These are phyloP conservation scores for Lichtheimia hyalospora DNA, from an alignment of 371 early-diverging fungal species.

Conservation along the genomic window DNA sequence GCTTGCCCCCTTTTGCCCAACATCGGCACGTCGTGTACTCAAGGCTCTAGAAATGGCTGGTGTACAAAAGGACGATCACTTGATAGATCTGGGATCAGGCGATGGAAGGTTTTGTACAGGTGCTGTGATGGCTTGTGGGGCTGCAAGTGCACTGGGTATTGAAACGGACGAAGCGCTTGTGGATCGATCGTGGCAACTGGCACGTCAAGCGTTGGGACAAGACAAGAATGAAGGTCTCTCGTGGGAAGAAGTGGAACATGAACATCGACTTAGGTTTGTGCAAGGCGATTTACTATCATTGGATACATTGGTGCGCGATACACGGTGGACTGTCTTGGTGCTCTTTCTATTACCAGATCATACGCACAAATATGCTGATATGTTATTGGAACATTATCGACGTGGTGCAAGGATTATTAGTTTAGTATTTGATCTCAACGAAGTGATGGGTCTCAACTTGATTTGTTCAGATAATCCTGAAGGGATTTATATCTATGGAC, in stretches of 20 bases:
- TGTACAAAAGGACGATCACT: slow-evolving; percentile 35
- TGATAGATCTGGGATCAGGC: slow-evolving; percentile 68
- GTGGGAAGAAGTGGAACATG: too few relatives aligned
- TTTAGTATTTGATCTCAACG: slow-evolving; percentile 58
- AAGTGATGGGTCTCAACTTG: slow-evolving; percentile 47
- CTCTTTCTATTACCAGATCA: slow-evolving; percentile 63
- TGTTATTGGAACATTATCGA: slow-evolving; percentile 49
- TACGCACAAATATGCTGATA: slow-evolving; percentile 52
- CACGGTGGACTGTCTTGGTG: slow-evolving; percentile 50
- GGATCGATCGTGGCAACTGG: slow-evolving; percentile 38
- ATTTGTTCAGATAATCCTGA: slow-evolving; percentile 47
- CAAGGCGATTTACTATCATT: slow-evolving; percentile 48
- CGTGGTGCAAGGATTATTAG: slow-evolving; percentile 58
- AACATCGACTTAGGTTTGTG: slow-evolving; percentile 31
- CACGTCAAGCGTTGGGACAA: slow-evolving; percentile 26
- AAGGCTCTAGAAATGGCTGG: slow-evolving; percentile 53
- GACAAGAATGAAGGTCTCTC: slow-evolving; percentile 8
- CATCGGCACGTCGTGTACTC: slow-evolving; percentile 56
- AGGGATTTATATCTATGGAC: slow-evolving; percentile 44
- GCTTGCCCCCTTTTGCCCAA: slow-evolving; percentile 65
- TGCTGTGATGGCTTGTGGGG: slow-evolving; percentile 49
- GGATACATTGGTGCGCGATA: slow-evolving; percentile 22
- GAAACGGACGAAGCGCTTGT: slow-evolving; percentile 56
- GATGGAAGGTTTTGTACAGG: slow-evolving; percentile 65
- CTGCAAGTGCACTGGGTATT: slow-evolving; percentile 51